Evolutionary conservation across 192 early-diverging fungal species (phyloP), one percentile per base, ranked within the genome.

Genomic region (Pecoramyces ruminantium): DNA sequence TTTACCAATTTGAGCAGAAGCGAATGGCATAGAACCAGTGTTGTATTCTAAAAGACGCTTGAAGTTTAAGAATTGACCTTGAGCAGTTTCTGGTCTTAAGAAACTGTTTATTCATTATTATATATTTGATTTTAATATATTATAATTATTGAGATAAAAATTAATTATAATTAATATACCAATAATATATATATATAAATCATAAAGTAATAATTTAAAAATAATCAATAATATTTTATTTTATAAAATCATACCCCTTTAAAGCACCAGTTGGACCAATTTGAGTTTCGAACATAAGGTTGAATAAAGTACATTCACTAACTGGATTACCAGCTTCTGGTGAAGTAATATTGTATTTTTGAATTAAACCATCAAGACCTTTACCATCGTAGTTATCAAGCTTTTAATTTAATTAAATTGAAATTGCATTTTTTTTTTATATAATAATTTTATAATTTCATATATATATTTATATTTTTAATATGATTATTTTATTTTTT

Each of bases 41-140:
- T 99, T 99, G 88, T 94, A 97, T 84, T 99, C 98, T 78, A 98
- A 90, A 67, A 99, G 89, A 28, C 91, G 89, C 88, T 96, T 95
- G 83, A 99, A 99, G 90, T 98, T 98, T 80, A 99, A 86, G 85
- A 99, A 99, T 86, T 99, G 98, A 84, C 98, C 98, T 89, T 99
- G 98, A 34, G 98, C 97, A n/a, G 98, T 99, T 87, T 99, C 98
- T 67, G 98, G 98, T 29, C 98, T 92, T 81, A 99, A 90, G 86
- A 92, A 98, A 80, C 92, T 92, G 29, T 82, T 51, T 81, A 28
- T 29, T 38, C 28, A 28, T 18, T 78, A 34, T 34, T 6, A 34
- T 6, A n/a, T n/a, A n/a, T n/a, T n/a, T n/a, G n/a, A n/a, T n/a
- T n/a, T n/a, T n/a, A n/a, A n/a, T n/a, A n/a, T n/a, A n/a, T n/a